A percentile compares a stretch with the other conserved stretches of the same genome.
These are phyloP conservation scores for Vararia minispora DNA, from an alignment of 768 basidiomycete genomes.

Conservation along the genomic window DNA sequence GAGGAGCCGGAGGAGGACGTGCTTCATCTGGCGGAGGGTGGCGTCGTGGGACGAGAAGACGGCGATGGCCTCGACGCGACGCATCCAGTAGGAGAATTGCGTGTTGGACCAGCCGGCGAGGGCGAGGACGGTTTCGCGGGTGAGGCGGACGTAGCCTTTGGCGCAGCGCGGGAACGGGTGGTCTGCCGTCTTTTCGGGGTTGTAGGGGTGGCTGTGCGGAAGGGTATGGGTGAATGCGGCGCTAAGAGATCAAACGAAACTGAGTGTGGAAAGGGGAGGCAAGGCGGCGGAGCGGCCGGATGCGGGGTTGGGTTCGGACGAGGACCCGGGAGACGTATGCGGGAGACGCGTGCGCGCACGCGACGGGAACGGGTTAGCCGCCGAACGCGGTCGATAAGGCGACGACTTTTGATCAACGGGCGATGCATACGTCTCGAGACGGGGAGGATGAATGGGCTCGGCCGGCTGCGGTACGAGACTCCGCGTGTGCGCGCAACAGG, in stretches of 20 bases:
- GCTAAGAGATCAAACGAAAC: too few species aligned
- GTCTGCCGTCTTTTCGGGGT: conserved; percentile 36
- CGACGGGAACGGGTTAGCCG: too few species aligned
- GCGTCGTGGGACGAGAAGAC: conserved; percentile 31
- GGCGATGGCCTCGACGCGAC: conserved; percentile 37
- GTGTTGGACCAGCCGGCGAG: conserved; percentile 44
- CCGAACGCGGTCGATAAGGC: not conserved
- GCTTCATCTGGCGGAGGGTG: conserved; percentile 28
- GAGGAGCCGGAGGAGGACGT: conserved; percentile 31
- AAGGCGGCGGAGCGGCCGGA: too few species aligned
- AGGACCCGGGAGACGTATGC: too few species aligned
- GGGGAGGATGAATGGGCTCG: too few species aligned
- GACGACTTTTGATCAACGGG: conserved; percentile 1
- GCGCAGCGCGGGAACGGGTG: conserved; percentile 29
- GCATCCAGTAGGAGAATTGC: conserved; percentile 45
- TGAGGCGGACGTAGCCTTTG: conserved; percentile 33
- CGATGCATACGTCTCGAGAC: too few species aligned
- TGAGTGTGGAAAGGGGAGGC: too few species aligned
- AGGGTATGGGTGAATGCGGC: conserved; percentile 2
- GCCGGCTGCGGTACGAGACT: not conserved
- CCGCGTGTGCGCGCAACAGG: not conserved
- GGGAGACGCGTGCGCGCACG: too few species aligned
- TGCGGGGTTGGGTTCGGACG: too few species aligned
- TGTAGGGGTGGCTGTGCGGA: conserved; percentile 35
- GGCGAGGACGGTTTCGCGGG: conserved; percentile 34